Evolutionary conservation across 306 rosid species (phyloP).

Genomic region (Prosopis cineraria): DNA sequence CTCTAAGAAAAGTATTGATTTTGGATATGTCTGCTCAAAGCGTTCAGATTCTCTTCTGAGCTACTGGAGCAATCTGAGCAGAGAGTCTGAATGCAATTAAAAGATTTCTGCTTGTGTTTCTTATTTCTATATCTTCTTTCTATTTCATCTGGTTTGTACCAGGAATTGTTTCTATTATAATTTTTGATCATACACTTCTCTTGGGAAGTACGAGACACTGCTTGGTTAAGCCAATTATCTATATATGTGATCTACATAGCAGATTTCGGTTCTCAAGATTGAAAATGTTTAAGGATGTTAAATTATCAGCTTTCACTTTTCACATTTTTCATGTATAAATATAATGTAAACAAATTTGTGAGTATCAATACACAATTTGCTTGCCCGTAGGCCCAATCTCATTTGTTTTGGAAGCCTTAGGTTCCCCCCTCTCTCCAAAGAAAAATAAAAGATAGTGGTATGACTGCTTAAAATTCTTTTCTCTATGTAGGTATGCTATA

Average conservation of each 20-base stretch:
- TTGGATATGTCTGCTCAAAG: neutral
- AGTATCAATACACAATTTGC: neutral
- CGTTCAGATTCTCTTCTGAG: neutral
- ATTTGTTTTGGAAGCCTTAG: neutral
- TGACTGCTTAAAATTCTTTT: neutral
- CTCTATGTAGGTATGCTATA: constrained; percentile 68
- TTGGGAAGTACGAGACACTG: neutral
- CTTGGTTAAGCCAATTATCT: neutral
- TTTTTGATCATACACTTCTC: neutral
- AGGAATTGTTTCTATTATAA: neutral
- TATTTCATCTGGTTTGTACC: neutral
- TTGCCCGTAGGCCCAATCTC: neutral
- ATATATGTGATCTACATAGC: neutral
- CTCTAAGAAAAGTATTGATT: neutral
- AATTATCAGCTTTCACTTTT: neutral
- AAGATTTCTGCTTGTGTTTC: neutral
- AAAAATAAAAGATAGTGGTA: neutral
- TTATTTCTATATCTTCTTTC: neutral
- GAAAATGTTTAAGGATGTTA: neutral
- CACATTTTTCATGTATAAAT: neutral
- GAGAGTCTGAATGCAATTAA: neutral
- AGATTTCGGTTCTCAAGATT: neutral
- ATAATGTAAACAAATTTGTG: constrained; percentile 12
- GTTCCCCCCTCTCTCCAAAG: neutral
- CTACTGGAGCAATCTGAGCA: neutral